Conservation (phyloP, 2,329 filamentous ascomycete genomes). For the Venturia oleaginea region DNA sequence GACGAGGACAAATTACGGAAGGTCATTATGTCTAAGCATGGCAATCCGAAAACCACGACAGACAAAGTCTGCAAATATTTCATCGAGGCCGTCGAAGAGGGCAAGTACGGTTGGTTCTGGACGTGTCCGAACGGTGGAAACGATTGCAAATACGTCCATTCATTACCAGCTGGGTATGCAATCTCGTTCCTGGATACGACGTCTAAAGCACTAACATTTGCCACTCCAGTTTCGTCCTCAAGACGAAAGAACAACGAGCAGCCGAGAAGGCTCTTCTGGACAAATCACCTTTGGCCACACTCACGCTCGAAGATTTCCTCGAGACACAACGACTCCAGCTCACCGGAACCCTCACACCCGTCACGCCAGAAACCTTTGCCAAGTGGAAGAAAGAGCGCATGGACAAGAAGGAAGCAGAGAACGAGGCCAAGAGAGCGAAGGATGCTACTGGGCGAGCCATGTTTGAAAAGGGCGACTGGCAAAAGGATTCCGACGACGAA, state of each 20-base stretch:
- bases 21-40: constrained; percentile 92
- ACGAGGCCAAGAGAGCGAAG: constrained; percentile 81
- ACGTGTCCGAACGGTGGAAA: constrained; percentile 91
- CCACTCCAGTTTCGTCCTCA: constrained; percentile 70
- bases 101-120: constrained; percentile 99
- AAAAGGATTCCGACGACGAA: constrained; percentile 54
- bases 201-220: constrained; percentile 15
- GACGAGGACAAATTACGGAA: constrained; percentile 90
- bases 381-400: constrained; percentile 95
- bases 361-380: constrained; percentile 84
- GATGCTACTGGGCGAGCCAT: constrained; percentile 90
- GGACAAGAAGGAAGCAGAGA: constrained; percentile 92
- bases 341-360: constrained; percentile 81
- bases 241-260: constrained; percentile 93
- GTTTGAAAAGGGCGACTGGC: constrained; percentile 96
- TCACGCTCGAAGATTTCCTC: constrained; percentile 94
- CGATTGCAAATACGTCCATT: constrained; percentile 98
- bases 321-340: constrained; percentile 95
- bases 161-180: constrained; percentile 82
- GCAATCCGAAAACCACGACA: constrained; percentile 88
- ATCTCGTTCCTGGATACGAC: background rate
- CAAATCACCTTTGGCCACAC: constrained; percentile 86
- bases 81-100: constrained; percentile 92
- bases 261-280: constrained; percentile 94
- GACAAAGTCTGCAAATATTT: constrained; percentile 99